Evolutionary conservation across 257 asterid species (phyloP).

Genomic region (Scutellaria galericulata): DNA sequence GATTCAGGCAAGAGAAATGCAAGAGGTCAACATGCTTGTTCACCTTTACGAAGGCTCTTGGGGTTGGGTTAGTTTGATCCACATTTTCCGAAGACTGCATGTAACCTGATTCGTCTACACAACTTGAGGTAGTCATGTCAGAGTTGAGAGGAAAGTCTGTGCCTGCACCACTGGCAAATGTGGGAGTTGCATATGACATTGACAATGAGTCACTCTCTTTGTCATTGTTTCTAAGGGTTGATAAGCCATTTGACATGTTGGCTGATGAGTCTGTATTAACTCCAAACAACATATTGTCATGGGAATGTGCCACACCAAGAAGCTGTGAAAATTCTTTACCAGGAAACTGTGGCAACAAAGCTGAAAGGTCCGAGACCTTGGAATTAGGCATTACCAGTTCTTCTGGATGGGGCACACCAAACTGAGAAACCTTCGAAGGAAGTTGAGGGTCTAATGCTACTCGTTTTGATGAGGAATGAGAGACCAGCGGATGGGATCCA

Average conservation of each 20-base stretch:
- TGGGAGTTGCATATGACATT: constrained; percentile 59
- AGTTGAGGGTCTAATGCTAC: constrained; percentile 72
- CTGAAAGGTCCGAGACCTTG: constrained; percentile 68
- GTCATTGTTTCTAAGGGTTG: constrained; percentile 50
- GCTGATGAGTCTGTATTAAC: constrained; percentile 53
- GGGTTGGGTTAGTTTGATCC: constrained; percentile 63
- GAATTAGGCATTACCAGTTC: constrained; percentile 56
- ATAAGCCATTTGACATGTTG: constrained; percentile 52
- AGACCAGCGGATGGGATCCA: constrained; percentile 53
- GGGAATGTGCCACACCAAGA: constrained; percentile 56
- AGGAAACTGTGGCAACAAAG: constrained; percentile 68
- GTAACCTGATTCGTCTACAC: constrained; percentile 89
- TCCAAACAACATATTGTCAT: constrained; percentile 64
- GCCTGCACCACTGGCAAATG: constrained; percentile 57
- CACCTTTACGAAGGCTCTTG: constrained; percentile 92
- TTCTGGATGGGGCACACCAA: constrained; percentile 60
- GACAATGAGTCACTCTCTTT: constrained; percentile 57
- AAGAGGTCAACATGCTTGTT: background rate
- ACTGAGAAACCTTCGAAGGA: constrained; percentile 61
- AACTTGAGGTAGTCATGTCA: constrained; percentile 78
- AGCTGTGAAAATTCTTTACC: constrained; percentile 68
- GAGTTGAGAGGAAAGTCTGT: constrained; percentile 66
- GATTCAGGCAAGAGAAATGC: background rate
- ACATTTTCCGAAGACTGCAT: constrained; percentile 81
- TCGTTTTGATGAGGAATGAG: constrained; percentile 73